Conservation (phyloP, 2,329 filamentous ascomycete species). For the Aphanocladium album region DNA sequence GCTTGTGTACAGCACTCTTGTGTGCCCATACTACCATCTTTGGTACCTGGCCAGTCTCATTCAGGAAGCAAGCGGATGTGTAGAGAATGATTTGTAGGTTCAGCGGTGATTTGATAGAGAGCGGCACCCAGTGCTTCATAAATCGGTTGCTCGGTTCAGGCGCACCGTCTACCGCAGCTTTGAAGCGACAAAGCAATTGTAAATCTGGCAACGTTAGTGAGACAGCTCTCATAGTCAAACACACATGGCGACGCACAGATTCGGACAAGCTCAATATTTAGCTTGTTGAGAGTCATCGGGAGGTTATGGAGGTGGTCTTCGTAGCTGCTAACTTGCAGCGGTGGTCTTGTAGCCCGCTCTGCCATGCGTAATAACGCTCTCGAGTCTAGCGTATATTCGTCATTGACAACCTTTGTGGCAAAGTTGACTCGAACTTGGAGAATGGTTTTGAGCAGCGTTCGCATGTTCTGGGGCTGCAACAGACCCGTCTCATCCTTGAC, state of each 20-base stretch:
- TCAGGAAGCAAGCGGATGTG: conserved; percentile 46
- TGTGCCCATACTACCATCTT: conserved; percentile 38
- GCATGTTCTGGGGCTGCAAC: conserved; percentile 22
- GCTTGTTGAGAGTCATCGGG: conserved; percentile 36
- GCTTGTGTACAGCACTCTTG: conserved; percentile 37
- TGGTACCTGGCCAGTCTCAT: conserved; percentile 43
- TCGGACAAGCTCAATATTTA: conserved; percentile 44
- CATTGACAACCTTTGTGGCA: conserved; percentile 25
- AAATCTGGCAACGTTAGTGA: conserved; percentile 31
- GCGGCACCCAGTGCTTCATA: conserved; percentile 44
- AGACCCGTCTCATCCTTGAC: conserved; percentile 12
- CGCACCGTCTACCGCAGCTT: conserved; percentile 44
- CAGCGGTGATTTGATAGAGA: conserved; percentile 44
- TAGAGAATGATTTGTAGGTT: conserved; percentile 45
- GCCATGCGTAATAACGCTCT: conserved; percentile 21
- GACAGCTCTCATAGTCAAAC: not conserved
- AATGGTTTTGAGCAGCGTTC: conserved; percentile 25
- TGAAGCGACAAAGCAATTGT: conserved; percentile 46
- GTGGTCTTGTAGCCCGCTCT: conserved; percentile 17
- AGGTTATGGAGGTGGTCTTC: conserved; percentile 35
- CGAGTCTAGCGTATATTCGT: conserved; percentile 27
- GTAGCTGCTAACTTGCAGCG: conserved; percentile 21
- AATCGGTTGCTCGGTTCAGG: conserved; percentile 39
- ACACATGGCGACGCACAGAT: conserved; percentile 34
- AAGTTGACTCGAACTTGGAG: conserved; percentile 25